A percentile compares a stretch with the other conserved stretches of the same genome.
Evolutionary conservation across 2,329 filamentous ascomycete species (phyloP).

Genomic region (Juglanconis sp.): DNA sequence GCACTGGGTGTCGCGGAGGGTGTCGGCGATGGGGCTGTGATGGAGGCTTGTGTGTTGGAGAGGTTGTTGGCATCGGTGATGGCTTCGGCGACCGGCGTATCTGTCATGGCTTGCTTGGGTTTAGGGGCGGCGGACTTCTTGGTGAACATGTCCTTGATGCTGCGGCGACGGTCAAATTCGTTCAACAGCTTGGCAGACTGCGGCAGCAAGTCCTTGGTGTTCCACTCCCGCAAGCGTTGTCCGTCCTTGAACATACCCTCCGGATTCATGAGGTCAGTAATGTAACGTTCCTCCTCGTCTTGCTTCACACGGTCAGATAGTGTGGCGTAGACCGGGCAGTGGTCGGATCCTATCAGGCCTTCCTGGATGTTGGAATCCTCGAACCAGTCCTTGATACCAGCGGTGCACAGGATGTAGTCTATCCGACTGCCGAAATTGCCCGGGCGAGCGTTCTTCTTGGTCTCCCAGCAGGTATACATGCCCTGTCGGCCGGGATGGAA

Average conservation of each 20-base stretch:
- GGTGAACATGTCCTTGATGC: constrained; percentile 90
- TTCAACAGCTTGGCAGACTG: constrained; percentile 80
- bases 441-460: constrained; percentile 89
- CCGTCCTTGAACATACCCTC: constrained; percentile 67
- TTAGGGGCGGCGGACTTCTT: constrained; percentile 40
- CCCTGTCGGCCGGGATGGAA: constrained; percentile 77
- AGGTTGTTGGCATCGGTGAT: background rate
- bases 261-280: constrained; percentile 77
- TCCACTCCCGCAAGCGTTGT: constrained; percentile 63
- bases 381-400: constrained; percentile 78
- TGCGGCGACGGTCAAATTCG: constrained; percentile 81
- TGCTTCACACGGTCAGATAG: constrained; percentile 61
- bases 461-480: constrained; percentile 99
- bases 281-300: constrained; percentile 46
- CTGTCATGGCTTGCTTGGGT: background rate
- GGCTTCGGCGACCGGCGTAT: background rate
- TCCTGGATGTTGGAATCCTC: constrained; percentile 82
- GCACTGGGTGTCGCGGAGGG: background rate
- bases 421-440: constrained; percentile 91
- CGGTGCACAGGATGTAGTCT: constrained; percentile 85
- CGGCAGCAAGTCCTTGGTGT: constrained; percentile 62
- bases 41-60: background rate
- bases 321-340: constrained; percentile 85
- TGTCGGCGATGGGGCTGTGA: background rate
- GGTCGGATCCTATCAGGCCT: constrained; percentile 89